These are phyloP conservation scores for Dendrothele bispora DNA, from an alignment of 768 basidiomycete species.

Conservation along the genomic window DNA sequence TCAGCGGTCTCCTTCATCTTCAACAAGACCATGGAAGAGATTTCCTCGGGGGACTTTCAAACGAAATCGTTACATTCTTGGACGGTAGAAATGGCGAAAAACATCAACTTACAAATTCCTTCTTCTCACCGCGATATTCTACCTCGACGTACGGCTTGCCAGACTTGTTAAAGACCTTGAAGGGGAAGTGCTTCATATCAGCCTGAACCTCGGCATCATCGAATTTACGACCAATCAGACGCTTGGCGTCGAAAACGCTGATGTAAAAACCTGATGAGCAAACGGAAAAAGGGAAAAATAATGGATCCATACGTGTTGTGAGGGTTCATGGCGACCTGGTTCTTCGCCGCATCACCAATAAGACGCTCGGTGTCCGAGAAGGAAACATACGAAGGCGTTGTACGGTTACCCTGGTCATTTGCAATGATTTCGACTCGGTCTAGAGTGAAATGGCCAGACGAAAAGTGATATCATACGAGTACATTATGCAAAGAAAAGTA, in stretches of 20 bases:
- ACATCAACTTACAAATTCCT: slow-evolving; percentile 48
- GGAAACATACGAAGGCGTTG: slow-evolving; percentile 89
- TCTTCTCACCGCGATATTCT: slow-evolving; percentile 54
- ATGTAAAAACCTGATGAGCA: neutral
- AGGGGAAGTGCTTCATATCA: slow-evolving; percentile 52
- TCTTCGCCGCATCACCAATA: slow-evolving; percentile 76
- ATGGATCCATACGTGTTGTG: slow-evolving; percentile 57
- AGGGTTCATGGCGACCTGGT: slow-evolving; percentile 75
- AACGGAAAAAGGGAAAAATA: slow-evolving; percentile 1
- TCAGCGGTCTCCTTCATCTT: slow-evolving; percentile 77
- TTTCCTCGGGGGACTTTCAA: slow-evolving; percentile 59
- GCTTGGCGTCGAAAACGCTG: slow-evolving; percentile 56
- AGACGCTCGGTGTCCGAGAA: slow-evolving; percentile 88
- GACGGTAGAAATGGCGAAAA: neutral
- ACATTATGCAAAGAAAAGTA: no score
- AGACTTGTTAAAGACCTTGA: slow-evolving; percentile 40
- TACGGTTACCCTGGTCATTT: slow-evolving; percentile 88
- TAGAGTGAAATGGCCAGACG: slow-evolving; percentile 49
- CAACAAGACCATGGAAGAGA: slow-evolving; percentile 62
- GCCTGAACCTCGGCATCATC: slow-evolving; percentile 44
- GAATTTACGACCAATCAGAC: slow-evolving; percentile 54
- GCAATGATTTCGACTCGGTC: slow-evolving; percentile 76
- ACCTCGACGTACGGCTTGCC: slow-evolving; percentile 55
- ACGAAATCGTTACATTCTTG: neutral
- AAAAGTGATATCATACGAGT: no score